phyloP scores from a whole-genome alignment of 768 basidiomycete genomes.

The Boletus pseudopeckii region DNA sequence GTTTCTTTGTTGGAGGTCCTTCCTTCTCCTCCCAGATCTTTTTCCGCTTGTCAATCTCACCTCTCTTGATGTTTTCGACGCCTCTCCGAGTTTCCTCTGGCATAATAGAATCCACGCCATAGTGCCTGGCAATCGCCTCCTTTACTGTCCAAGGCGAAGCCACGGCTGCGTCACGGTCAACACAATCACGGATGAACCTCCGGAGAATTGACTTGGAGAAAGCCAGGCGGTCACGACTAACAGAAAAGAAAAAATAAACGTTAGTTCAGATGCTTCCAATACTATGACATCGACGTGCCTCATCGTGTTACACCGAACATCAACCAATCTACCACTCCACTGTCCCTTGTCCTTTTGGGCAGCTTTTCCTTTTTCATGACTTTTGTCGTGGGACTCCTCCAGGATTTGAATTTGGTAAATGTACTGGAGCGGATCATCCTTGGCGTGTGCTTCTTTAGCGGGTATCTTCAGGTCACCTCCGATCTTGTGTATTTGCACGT shows the following conservation, averaged over 20 bases:
- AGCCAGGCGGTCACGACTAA: conserved; percentile 88
- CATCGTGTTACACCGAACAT: conserved; percentile 77
- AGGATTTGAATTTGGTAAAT: conserved; percentile 86
- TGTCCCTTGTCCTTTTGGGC: conserved; percentile 58
- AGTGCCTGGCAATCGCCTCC: conserved; percentile 73
- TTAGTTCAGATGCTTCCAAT: conserved; percentile 1
- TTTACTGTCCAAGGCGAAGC: conserved; percentile 98
- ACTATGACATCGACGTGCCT: conserved; percentile 49
- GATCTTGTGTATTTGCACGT: conserved; percentile 59
- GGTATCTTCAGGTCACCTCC: conserved; percentile 78
- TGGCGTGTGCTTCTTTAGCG: conserved; percentile 61
- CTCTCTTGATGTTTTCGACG: conserved; percentile 77
- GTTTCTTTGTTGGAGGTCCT: conserved; percentile 75
- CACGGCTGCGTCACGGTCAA: conserved; percentile 87
- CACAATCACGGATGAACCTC: conserved; percentile 93
- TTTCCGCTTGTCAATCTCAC: conserved; percentile 91
- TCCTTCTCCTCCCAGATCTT: conserved; percentile 89
- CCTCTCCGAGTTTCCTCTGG: conserved; percentile 77
- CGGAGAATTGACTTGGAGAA: conserved; percentile 98
- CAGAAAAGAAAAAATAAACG: background rate
- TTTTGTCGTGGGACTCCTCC: conserved; percentile 69
- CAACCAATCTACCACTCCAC: conserved; percentile 74
- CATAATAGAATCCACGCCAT: conserved; percentile 83
- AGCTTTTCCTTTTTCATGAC: conserved; percentile 56
- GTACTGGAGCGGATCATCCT: conserved; percentile 81